These are phyloP conservation scores for Pichiaceae sp. DNA, from an alignment of 1,139 yeast species.

Conservation along the genomic window DNA sequence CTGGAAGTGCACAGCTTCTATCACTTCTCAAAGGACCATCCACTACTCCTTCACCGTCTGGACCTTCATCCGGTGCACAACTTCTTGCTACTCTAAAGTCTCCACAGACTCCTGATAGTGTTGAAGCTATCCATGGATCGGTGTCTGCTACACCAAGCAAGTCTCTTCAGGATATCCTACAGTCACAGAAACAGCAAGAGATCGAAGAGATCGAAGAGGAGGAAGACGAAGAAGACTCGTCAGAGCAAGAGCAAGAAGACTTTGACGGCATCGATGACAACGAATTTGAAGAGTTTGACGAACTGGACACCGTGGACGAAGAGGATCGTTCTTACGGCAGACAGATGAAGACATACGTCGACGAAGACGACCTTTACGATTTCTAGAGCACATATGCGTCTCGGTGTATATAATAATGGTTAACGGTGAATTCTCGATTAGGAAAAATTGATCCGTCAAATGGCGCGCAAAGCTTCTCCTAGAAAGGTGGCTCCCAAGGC, in stretches of 20 bases:
- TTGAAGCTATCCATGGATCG: too few relatives aligned
- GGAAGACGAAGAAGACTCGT: not conserved
- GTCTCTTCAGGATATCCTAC: not conserved
- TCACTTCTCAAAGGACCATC: constrained; percentile 1
- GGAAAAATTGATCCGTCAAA: constrained; percentile 2
- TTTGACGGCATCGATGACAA: constrained; percentile 11
- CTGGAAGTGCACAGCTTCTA: constrained; percentile 1
- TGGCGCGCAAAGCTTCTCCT: not conserved
- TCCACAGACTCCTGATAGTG: too few relatives aligned
- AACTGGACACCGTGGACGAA: constrained; percentile 12
- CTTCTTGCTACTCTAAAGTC: not conserved
- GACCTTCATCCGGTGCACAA: not conserved
- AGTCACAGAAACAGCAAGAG: not conserved
- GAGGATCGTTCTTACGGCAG: constrained; percentile 7
- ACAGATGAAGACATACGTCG: constrained; percentile 4
- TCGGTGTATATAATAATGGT: not conserved
- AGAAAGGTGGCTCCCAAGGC: not conserved
- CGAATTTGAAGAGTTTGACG: constrained; percentile 16
- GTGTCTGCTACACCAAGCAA: not conserved
- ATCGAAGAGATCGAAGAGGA: not conserved
- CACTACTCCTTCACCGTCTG: not conserved
- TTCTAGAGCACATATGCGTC: too few relatives aligned
- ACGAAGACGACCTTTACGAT: constrained; percentile 6
- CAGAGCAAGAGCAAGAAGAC: constrained; percentile 1
- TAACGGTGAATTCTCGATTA: not conserved